These are phyloP conservation scores for Saccharomyces hybrid DNA, from an alignment of 1,139 yeast species.

Conservation along the genomic window DNA sequence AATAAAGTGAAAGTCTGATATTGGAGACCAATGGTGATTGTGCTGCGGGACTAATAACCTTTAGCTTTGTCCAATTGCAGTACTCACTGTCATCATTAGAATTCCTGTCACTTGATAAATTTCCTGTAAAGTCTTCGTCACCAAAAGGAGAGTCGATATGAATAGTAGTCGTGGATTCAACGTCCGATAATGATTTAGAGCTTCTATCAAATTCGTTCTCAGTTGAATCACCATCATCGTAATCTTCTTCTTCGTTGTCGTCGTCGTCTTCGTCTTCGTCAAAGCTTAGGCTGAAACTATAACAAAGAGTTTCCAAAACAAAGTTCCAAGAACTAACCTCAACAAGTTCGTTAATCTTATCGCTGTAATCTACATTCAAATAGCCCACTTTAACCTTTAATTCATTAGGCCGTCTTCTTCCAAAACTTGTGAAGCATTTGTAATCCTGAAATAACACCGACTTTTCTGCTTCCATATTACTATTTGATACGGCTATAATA, in stretches of 20 bases:
- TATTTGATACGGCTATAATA: constrained; percentile 25
- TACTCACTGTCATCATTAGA: neutral
- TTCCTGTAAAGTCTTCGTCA: neutral
- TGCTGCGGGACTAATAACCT: neutral
- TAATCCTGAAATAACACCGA: constrained; percentile 23
- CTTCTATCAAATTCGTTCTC: constrained; percentile 7
- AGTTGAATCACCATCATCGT: constrained; percentile 9
- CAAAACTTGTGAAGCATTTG: constrained; percentile 13
- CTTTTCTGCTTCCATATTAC: constrained; percentile 20
- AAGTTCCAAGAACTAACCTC: constrained; percentile 28
- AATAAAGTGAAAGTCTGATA: neutral
- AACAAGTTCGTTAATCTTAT: constrained; percentile 24
- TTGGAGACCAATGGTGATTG: neutral
- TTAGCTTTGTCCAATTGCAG: neutral
- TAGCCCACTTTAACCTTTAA: constrained; percentile 30
- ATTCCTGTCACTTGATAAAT: neutral
- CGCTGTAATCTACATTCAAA: constrained; percentile 28
- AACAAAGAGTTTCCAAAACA: constrained; percentile 27
- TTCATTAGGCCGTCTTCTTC: constrained; percentile 23
- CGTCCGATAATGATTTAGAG: constrained; percentile 4
- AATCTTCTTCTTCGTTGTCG: constrained; percentile 8
- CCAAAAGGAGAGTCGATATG: constrained; percentile 8
- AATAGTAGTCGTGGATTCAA: constrained; percentile 11
- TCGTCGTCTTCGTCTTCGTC: constrained; percentile 25
- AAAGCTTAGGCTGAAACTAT: constrained; percentile 25